Evolutionary conservation across 352 stramenopile species (phyloP).

Genomic region (Phytopythium vexans): DNA sequence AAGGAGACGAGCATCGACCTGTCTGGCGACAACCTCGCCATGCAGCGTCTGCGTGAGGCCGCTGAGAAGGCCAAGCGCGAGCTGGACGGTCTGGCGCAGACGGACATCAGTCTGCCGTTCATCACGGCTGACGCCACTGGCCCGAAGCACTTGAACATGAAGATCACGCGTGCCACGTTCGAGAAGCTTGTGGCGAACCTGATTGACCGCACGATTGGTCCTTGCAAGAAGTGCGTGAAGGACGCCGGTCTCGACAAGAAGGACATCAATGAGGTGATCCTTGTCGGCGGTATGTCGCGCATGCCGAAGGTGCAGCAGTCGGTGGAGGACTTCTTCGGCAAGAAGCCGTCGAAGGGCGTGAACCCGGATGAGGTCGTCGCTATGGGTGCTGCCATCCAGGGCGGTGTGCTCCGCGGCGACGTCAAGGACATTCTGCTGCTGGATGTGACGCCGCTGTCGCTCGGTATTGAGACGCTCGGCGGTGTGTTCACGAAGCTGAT

Average conservation of each 20-base stretch:
- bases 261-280: conserved; percentile 54
- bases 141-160: conserved; percentile 94
- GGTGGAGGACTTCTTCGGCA: conserved; percentile 51
- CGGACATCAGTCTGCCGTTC: conserved; percentile 93
- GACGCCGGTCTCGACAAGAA: conserved; percentile 66
- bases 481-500: conserved; percentile 90
- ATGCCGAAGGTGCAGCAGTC: conserved; percentile 65
- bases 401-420: conserved; percentile 59
- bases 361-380: conserved; percentile 83
- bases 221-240: conserved; percentile 59
- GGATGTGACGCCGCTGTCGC: conserved; percentile 87
- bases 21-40: conserved; percentile 86
- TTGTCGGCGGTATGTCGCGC: conserved; percentile 54
- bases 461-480: conserved; percentile 87
- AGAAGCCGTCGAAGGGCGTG: conserved; percentile 63
- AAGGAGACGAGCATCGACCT: conserved; percentile 91
- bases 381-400: conserved; percentile 68
- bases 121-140: conserved; percentile 89
- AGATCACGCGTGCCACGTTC: conserved; percentile 91
- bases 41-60: conserved; percentile 93
- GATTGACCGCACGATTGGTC: conserved; percentile 84
- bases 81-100: conserved; percentile 95
- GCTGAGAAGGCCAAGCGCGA: conserved; percentile 98
- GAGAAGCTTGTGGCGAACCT: conserved; percentile 85
- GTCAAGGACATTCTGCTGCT: conserved; percentile 82